phyloP scores from a whole-genome alignment of 2,329 filamentous ascomycete genomes.

The Pseudopithomyces chartarum region DNA sequence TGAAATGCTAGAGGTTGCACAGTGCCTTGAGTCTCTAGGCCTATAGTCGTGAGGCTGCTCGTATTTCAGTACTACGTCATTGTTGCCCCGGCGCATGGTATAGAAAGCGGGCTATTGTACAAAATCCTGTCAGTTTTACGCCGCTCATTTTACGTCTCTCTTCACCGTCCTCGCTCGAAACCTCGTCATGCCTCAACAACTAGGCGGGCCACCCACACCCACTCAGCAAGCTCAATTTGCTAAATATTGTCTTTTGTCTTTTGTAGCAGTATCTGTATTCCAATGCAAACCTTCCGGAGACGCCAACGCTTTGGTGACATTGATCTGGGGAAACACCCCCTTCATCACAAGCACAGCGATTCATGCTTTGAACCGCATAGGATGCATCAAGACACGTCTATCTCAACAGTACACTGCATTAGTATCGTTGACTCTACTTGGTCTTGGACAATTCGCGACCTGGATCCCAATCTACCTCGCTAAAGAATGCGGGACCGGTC shows the following conservation, averaged over 20 bases:
- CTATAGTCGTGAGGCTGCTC: no score
- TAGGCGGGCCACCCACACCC: background rate
- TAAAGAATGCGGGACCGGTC: background rate
- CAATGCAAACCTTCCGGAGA: background rate
- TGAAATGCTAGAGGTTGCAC: no score
- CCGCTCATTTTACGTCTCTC: no score
- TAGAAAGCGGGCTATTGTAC: no score
- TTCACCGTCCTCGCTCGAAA: no score
- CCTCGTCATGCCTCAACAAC: background rate
- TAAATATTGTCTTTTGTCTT: background rate
- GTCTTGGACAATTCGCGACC: background rate
- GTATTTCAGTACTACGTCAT: no score
- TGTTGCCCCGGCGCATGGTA: no score
- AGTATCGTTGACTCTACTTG: constrained; percentile 20
- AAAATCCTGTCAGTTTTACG: no score
- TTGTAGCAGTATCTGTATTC: background rate
- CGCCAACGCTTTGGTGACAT: background rate
- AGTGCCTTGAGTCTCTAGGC: no score
- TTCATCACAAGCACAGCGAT: background rate
- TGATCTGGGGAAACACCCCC: background rate
- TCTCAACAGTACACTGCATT: background rate
- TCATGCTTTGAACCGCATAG: background rate
- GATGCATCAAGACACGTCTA: background rate
- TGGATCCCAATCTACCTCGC: background rate
- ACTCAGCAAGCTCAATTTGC: background rate